These are phyloP conservation scores for Lepiota subincarnata DNA, from an alignment of 768 basidiomycete species.

Conservation along the genomic window DNA sequence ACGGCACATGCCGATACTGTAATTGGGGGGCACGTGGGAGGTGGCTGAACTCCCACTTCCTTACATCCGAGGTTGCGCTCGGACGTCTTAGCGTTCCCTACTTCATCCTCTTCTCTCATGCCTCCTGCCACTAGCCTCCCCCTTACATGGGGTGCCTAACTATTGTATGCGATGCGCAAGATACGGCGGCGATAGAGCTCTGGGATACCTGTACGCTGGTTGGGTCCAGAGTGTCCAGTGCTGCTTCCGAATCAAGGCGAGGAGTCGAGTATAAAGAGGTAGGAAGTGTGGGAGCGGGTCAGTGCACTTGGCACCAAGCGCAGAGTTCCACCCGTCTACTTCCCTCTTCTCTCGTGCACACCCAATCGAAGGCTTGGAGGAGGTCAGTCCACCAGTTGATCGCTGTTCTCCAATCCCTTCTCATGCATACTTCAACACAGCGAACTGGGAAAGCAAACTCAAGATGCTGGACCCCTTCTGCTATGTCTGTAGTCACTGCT, in stretches of 20 bases:
- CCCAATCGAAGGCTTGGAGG: too few species aligned
- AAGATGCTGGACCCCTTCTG: too few species aligned
- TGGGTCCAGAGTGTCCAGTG: not conserved
- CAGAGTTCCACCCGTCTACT: not conserved
- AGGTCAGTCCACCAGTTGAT: too few species aligned
- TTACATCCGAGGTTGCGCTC: slow-evolving; percentile 25
- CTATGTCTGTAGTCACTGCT: too few species aligned
- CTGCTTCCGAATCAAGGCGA: slow-evolving; percentile 3
- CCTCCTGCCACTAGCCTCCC: slow-evolving; percentile 10
- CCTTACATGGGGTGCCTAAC: not conserved
- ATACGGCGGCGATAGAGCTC: not conserved
- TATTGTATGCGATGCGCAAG: not conserved
- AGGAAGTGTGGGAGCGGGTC: not conserved
- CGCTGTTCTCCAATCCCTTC: too few species aligned
- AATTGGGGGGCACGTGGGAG: slow-evolving; percentile 24
- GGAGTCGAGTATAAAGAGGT: not conserved
- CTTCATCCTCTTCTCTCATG: slow-evolving; percentile 18
- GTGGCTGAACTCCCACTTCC: slow-evolving; percentile 31
- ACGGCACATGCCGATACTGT: slow-evolving; percentile 23
- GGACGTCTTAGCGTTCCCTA: slow-evolving; percentile 22
- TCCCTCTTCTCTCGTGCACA: not conserved
- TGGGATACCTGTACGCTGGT: not conserved
- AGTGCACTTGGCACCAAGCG: not conserved
- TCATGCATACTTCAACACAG: too few species aligned
- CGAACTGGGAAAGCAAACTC: too few species aligned